Evolutionary conservation across 2,329 filamentous ascomycete genomes (phyloP).

Genomic region (Botryotinia globosa): DNA sequence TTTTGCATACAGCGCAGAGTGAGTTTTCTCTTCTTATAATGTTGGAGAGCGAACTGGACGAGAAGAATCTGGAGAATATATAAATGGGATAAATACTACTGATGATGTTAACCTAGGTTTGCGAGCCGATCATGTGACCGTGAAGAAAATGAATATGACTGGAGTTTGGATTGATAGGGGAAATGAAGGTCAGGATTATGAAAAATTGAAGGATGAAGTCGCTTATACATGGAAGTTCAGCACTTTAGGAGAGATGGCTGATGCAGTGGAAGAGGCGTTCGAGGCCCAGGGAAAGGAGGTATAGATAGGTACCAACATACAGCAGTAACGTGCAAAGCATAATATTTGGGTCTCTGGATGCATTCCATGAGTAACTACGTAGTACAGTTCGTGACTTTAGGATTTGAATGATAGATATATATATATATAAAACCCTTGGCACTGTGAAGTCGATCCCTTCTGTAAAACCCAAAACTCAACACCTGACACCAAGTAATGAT

Average conservation of each 20-base stretch:
- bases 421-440: background rate
- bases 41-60: background rate
- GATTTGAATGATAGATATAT: background rate
- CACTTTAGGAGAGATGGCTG: conserved; percentile 43
- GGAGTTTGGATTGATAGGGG: conserved; percentile 58
- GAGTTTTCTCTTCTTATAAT: conserved; percentile 25
- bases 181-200: conserved; percentile 40
- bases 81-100: background rate
- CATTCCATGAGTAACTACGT: background rate
- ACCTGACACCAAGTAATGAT: conserved; percentile 9
- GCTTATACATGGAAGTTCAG: conserved; percentile 56
- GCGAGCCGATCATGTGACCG: conserved; percentile 66
- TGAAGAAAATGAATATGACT: conserved; percentile 55
- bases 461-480: background rate
- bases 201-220: conserved; percentile 40
- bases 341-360: background rate
- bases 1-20: conserved; percentile 68
- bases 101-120: conserved; percentile 34
- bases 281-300: background rate
- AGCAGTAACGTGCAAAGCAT: background rate
- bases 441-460: background rate
- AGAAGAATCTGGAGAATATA: background rate
- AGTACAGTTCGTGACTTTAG: background rate
- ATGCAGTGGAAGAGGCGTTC: conserved; percentile 25
- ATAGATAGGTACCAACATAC: background rate